Percentiles rank a stretch among this genome's conserved stretches.
phyloP scores from a whole-genome alignment of 1,284 basidiomycete genomes.

The Sphaerobolus stellatus region DNA sequence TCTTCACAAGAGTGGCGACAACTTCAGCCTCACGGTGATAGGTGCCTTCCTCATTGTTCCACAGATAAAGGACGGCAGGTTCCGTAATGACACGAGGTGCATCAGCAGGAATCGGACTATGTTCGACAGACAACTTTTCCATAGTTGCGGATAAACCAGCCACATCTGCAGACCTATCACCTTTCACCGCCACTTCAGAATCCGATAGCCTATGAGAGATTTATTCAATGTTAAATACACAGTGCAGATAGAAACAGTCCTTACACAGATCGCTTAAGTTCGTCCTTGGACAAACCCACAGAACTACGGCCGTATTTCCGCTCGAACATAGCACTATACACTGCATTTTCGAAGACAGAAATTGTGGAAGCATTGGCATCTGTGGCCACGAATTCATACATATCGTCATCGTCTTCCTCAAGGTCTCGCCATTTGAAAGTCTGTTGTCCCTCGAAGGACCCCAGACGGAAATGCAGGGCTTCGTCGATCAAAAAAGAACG shows the following conservation, averaged over 20 bases:
- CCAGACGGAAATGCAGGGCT: conserved; percentile 80
- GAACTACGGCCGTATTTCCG: conserved; percentile 78
- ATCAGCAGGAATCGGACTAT: conserved; percentile 15
- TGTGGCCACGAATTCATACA: conserved; percentile 77
- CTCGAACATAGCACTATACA: conserved; percentile 94
- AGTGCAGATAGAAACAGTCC: conserved; percentile 28
- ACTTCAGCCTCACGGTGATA: conserved; percentile 80
- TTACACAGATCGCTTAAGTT: conserved; percentile 77
- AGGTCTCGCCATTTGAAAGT: conserved; percentile 90
- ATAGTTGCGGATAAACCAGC: conserved; percentile 17
- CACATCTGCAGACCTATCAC: not conserved
- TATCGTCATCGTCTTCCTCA: conserved; percentile 76
- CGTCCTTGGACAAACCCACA: conserved; percentile 64
- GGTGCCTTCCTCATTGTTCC: conserved; percentile 66
- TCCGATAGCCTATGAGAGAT: not conserved
- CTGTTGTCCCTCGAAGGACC: conserved; percentile 75
- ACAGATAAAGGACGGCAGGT: conserved; percentile 56
- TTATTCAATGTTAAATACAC: not conserved
- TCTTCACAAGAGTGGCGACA: conserved; percentile 65
- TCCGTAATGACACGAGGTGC: conserved; percentile 38
- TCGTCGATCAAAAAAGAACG: conserved; percentile 89
- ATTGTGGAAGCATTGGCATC: conserved; percentile 83
- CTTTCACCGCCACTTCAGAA: not conserved
- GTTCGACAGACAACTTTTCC: conserved; percentile 17
- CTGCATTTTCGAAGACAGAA: conserved; percentile 89